Conservation (phyloP, 768 basidiomycete genomes). For the Kwoniella sp. region DNA sequence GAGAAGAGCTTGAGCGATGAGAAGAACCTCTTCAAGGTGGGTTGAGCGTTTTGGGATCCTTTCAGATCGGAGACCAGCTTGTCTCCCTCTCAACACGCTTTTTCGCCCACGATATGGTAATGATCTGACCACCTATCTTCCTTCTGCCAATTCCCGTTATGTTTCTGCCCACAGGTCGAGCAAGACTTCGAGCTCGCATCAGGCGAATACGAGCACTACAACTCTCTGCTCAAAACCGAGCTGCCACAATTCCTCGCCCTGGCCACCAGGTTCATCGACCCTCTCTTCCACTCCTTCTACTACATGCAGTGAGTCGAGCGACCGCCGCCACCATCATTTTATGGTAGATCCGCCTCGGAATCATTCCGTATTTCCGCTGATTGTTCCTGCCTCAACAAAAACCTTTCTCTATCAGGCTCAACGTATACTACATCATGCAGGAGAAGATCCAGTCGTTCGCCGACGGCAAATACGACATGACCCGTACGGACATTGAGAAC, state of each 20-base stretch:
- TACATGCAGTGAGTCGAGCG: slow-evolving; percentile 87
- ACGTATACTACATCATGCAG: slow-evolving; percentile 88
- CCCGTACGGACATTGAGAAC: slow-evolving; percentile 69
- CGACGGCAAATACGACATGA: slow-evolving; percentile 69
- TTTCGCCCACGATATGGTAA: neutral
- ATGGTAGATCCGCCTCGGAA: neutral
- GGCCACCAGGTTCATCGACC: slow-evolving; percentile 86
- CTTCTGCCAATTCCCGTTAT: too few species aligned
- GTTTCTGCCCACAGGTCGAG: slow-evolving; percentile 66
- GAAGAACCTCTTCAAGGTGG: slow-evolving; percentile 93
- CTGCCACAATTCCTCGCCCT: slow-evolving; percentile 89
- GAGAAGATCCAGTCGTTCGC: slow-evolving; percentile 91
- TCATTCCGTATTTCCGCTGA: slow-evolving; percentile 10
- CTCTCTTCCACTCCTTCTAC: slow-evolving; percentile 97
- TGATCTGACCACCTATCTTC: too few species aligned
- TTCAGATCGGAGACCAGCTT: too few species aligned
- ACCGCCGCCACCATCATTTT: neutral
- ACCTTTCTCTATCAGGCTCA: slow-evolving; percentile 64
- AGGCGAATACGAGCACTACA: slow-evolving; percentile 91
- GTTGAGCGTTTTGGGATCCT: slow-evolving; percentile 28
- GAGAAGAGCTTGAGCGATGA: slow-evolving; percentile 94
- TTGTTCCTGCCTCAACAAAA: neutral
- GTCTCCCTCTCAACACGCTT: too few species aligned
- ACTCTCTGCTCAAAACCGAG: slow-evolving; percentile 84
- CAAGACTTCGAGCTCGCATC: slow-evolving; percentile 93